Base-by-base conservation (phyloP, 306 rosid species). In the Medicago arabica region DNA sequence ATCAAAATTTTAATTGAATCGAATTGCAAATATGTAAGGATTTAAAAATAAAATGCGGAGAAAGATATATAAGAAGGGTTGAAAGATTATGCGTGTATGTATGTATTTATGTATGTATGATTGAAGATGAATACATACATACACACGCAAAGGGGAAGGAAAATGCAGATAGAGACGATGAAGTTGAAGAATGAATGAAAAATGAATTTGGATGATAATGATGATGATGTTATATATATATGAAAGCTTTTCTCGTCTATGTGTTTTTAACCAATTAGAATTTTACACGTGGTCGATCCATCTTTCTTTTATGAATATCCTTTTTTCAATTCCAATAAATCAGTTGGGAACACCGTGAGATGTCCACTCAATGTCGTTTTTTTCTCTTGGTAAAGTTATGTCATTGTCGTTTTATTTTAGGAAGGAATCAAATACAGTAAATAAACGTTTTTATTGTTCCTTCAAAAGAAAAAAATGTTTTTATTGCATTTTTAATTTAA, bases 101-200 rank as follows among this genome's bases (percentile, higher is more conserved):
- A 14, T 13, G 43, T 65, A 67, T 46, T 55, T 69, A 46, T 58
- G 60, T 69, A 75, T 77, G 76, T 67, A 51, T 12, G 17, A 2
- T 23, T 36, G 34, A 58, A 14, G n/a, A 71, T 38, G 55, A 38
- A 60, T 67, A 75, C 88, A 82, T 81, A 75, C 82, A 72, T 73
- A 78, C 82, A 81, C 76, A 75, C 59, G 76, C 9, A 9, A 46
- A 21, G 4, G 15, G 39, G 39, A 78, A 72, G 69, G 80, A 83
- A 74, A 67, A 81, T 77, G 80, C 81, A 78, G 75, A 66, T 41
- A 46, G 36, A 57, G 8, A 65, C 55, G 76, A 61, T 18, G 78
- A 67, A 55, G 76, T 16, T 34, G 71, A 74, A 59, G 50, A 55
- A 0, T 60, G 64, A 21, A 46, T 28, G 31, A 28, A 28, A 21